Evolutionary conservation across 345 rosid genomes (phyloP).

Genomic region (Hevea brasiliensis): DNA sequence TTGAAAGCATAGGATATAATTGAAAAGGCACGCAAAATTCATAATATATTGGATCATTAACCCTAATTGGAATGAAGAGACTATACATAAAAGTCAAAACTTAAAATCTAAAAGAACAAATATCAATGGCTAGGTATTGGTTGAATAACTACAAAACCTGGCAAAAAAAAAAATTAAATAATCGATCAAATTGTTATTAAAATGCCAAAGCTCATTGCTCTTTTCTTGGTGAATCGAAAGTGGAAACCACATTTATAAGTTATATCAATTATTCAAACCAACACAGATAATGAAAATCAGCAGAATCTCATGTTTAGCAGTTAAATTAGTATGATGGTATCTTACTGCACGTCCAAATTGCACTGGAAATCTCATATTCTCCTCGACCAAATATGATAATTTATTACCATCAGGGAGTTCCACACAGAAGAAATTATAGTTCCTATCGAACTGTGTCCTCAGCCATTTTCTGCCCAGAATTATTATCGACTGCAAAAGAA

Average conservation of each 20-base stretch:
- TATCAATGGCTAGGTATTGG: background rate
- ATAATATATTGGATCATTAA: too few species aligned
- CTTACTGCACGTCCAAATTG: slow-evolving; percentile 94
- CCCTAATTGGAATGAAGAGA: background rate
- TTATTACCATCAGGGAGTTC: slow-evolving; percentile 72
- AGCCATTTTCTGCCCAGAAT: slow-evolving; percentile 68
- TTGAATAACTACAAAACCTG: background rate
- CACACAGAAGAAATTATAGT: slow-evolving; percentile 66
- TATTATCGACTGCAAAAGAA: slow-evolving; percentile 43
- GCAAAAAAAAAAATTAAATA: background rate
- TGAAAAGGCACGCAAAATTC: too few species aligned
- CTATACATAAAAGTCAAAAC: background rate
- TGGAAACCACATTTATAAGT: background rate
- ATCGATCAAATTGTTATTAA: background rate
- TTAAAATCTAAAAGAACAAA: background rate
- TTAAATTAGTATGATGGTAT: background rate
- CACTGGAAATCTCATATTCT: slow-evolving; percentile 73
- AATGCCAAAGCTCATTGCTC: background rate
- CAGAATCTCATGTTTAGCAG: background rate
- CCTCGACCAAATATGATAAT: slow-evolving; percentile 59
- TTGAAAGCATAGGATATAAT: too few species aligned
- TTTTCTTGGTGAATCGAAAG: background rate
- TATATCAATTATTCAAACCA: background rate
- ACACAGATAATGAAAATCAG: slow-evolving; percentile 2
- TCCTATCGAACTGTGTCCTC: slow-evolving; percentile 56